Percentiles rank a stretch among this genome's conserved stretches.
Conservation (phyloP, 1,284 basidiomycete species). For the Coniophora puteana region DNA sequence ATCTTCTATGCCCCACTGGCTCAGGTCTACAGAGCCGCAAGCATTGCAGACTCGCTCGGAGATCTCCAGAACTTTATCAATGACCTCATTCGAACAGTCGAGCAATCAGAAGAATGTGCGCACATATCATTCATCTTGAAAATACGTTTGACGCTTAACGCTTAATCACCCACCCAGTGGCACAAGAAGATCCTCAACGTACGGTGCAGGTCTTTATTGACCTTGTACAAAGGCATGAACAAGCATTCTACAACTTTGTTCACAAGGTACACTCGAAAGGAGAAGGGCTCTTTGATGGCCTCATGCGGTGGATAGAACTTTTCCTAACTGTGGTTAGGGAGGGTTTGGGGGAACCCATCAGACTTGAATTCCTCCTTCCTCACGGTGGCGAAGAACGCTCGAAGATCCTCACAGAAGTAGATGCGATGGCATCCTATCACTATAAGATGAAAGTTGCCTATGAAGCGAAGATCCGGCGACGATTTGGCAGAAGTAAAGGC, state of each 20-base stretch:
- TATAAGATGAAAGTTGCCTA: conserved; percentile 89
- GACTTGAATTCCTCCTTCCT: conserved; percentile 85
- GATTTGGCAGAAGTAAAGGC: conserved; percentile 64
- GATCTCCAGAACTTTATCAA: conserved; percentile 95
- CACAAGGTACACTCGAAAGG: conserved; percentile 99
- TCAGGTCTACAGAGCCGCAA: conserved; percentile 96
- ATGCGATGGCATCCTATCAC: conserved; percentile 85
- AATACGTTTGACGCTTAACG: conserved; percentile 10
- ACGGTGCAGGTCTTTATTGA: conserved; percentile 96
- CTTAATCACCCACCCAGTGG: conserved; percentile 43
- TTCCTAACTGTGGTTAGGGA: conserved; percentile 93
- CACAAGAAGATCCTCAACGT: conserved; percentile 77
- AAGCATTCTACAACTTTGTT: conserved; percentile 94
- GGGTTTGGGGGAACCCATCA: conserved; percentile 71
- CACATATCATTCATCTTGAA: conserved; percentile 9
- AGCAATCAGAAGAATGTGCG: conserved; percentile 87
- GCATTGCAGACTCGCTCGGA: conserved; percentile 89
- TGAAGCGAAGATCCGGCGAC: conserved; percentile 81
- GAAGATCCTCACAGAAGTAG: conserved; percentile 81
- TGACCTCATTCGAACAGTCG: conserved; percentile 94
- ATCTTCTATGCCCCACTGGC: conserved; percentile 99
- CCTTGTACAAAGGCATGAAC: conserved; percentile 92
- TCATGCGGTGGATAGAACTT: conserved; percentile 97
- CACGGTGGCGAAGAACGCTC: conserved; percentile 71
- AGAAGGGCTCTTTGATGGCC: conserved; percentile 86